Conservation (phyloP, 805 yeast species). For the Candida anglica region DNA sequence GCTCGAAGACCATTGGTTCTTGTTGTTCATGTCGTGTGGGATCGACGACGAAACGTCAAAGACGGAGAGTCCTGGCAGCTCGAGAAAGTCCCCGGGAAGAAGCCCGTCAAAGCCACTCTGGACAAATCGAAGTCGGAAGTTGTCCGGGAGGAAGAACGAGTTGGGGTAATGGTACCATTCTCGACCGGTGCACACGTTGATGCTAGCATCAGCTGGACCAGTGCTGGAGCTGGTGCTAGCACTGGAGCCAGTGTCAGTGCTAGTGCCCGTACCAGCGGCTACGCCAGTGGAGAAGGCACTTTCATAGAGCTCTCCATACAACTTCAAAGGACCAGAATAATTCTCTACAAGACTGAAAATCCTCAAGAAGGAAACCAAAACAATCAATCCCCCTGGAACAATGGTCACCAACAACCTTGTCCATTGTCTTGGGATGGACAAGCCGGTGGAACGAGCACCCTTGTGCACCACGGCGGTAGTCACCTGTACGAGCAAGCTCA, state of each 20-base stretch:
- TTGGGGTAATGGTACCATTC: conserved; percentile 95
- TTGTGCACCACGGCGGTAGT: no score
- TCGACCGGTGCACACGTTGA: conserved; percentile 80
- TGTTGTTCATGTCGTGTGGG: conserved; percentile 72
- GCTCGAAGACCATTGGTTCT: conserved; percentile 59
- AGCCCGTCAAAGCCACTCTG: conserved; percentile 80
- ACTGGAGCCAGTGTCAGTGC: conserved; percentile 7
- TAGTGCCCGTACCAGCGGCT: no score
- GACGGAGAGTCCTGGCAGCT: conserved; percentile 19
- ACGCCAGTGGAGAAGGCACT: conserved; percentile 5
- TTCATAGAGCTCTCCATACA: conserved; percentile 44
- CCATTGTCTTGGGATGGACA: no score
- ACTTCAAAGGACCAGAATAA: conserved; percentile 69
- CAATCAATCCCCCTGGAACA: conserved; percentile 20
- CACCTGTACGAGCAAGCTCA: conserved; percentile 14
- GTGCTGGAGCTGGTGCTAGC: no score
- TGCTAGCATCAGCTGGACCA: conserved; percentile 7
- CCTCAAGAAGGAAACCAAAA: conserved; percentile 39
- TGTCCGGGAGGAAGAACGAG: conserved; percentile 72
- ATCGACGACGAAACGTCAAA: conserved; percentile 35
- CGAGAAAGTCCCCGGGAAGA: conserved; percentile 82
- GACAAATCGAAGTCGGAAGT: conserved; percentile 63
- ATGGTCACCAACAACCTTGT: not conserved
- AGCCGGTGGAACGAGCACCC: no score
- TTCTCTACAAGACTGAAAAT: conserved; percentile 58